These are phyloP conservation scores for Pichia occidentalis DNA, from an alignment of 805 yeast genomes.

Conservation along the genomic window DNA sequence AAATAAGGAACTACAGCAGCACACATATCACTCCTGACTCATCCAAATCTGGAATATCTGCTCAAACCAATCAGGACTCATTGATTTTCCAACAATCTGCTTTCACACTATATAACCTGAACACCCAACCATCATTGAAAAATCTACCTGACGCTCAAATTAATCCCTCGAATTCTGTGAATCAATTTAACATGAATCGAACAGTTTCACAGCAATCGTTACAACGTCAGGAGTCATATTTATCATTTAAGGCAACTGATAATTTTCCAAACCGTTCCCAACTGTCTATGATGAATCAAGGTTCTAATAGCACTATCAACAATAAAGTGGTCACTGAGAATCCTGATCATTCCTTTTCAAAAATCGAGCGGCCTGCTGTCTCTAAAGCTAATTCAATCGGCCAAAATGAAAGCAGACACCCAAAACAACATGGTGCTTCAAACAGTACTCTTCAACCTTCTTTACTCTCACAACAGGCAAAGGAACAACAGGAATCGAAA, in stretches of 20 bases:
- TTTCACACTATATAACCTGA: conserved; percentile 13
- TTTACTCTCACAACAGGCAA: conserved; percentile 8
- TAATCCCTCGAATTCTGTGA: conserved; percentile 1
- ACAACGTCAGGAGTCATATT: conserved; percentile 20
- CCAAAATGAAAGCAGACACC: no score
- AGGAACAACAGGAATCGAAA: background rate
- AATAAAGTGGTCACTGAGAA: background rate
- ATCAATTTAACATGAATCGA: background rate
- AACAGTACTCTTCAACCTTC: background rate
- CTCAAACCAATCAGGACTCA: conserved; percentile 13
- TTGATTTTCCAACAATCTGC: conserved; percentile 24
- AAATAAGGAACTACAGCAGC: no score
- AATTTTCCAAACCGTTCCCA: background rate
- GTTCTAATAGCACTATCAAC: background rate
- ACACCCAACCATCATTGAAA: conserved; percentile 7
- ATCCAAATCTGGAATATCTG: background rate
- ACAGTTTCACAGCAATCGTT: conserved; percentile 13
- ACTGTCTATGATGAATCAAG: conserved; percentile 3
- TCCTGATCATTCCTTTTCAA: no score
- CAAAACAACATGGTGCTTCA: background rate
- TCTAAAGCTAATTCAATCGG: no score
- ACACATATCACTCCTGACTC: background rate
- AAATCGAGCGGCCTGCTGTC: no score
- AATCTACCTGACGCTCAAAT: background rate
- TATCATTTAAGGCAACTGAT: conserved; percentile 12